These are phyloP conservation scores for Lecanoromycetidae sp. DNA, from an alignment of 2,329 filamentous ascomycete species.

Conservation along the genomic window DNA sequence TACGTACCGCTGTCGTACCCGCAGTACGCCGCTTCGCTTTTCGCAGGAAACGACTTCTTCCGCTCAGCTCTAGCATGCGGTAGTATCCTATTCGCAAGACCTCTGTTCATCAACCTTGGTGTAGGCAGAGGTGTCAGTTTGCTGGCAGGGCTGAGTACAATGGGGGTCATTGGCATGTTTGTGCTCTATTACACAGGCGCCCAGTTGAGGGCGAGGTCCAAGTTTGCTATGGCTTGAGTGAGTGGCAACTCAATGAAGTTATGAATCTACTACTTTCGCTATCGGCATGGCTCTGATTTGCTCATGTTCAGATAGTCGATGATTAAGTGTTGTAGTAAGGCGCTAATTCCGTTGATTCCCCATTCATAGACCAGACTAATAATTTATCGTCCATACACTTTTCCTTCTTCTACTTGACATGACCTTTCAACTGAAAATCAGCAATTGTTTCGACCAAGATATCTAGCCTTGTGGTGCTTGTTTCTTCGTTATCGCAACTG, in stretches of 20 bases:
- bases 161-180: constrained; percentile 17
- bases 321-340: no score
- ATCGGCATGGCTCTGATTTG: no score
- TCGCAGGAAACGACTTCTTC: constrained; percentile 19
- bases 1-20: constrained; percentile 39
- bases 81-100: constrained; percentile 14
- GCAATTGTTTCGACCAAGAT: no score
- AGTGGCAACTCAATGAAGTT: neutral
- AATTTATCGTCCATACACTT: no score
- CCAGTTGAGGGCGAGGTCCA: constrained; percentile 13
- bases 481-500: neutral
- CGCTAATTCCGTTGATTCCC: no score
- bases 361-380: no score
- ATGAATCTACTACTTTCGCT: neutral
- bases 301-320: no score
- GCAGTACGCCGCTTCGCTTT: constrained; percentile 15
- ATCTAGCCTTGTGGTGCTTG: no score
- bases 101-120: constrained; percentile 13
- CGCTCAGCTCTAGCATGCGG: constrained; percentile 12
- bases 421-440: no score
- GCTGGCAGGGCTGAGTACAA: constrained; percentile 37
- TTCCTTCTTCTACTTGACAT: no score
- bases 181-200: constrained; percentile 15
- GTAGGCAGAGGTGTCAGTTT: constrained; percentile 38
- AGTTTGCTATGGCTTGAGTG: constrained; percentile 14